Conservation (phyloP, 139 green algal genomes). For the Picochlorum costavermella region DNA sequence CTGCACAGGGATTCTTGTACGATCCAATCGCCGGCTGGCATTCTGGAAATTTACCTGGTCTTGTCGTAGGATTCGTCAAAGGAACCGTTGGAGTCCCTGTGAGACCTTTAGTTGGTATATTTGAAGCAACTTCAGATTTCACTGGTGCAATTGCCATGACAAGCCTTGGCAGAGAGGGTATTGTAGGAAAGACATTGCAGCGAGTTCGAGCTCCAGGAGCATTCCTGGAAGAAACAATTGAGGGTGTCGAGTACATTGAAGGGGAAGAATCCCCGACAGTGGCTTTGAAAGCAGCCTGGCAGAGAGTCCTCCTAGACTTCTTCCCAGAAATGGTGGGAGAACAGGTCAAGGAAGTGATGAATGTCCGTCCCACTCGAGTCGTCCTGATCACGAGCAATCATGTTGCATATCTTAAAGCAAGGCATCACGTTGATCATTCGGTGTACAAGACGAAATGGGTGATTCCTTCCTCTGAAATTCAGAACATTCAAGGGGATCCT, state of each 20-base stretch:
- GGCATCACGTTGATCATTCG: slow-evolving; percentile 16
- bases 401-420: slow-evolving; percentile 52
- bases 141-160: slow-evolving; percentile 54
- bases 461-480: slow-evolving; percentile 33
- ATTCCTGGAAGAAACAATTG: slow-evolving; percentile 27
- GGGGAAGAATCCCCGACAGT: slow-evolving; percentile 10
- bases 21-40: slow-evolving; percentile 50
- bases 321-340: slow-evolving; percentile 37
- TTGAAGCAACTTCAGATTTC: slow-evolving; percentile 51
- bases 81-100: slow-evolving; percentile 42
- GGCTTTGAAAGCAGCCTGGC: slow-evolving; percentile 36
- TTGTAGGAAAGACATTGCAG: slow-evolving; percentile 61
- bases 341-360: slow-evolving; percentile 50
- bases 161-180: slow-evolving; percentile 69
- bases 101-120: slow-evolving; percentile 43
- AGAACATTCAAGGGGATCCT: slow-evolving; percentile 36
- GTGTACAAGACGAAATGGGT: slow-evolving; percentile 45
- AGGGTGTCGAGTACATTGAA: slow-evolving; percentile 18
- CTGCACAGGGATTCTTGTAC: slow-evolving; percentile 40
- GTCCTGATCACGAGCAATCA: slow-evolving; percentile 65
- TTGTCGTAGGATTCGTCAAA: slow-evolving; percentile 55
- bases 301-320: slow-evolving; percentile 48
- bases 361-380: slow-evolving; percentile 41
- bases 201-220: slow-evolving; percentile 58
- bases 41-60: slow-evolving; percentile 24